Evolutionary conservation across 371 early-diverging fungal genomes (phyloP).

Genomic region (Mortierella sp.): DNA sequence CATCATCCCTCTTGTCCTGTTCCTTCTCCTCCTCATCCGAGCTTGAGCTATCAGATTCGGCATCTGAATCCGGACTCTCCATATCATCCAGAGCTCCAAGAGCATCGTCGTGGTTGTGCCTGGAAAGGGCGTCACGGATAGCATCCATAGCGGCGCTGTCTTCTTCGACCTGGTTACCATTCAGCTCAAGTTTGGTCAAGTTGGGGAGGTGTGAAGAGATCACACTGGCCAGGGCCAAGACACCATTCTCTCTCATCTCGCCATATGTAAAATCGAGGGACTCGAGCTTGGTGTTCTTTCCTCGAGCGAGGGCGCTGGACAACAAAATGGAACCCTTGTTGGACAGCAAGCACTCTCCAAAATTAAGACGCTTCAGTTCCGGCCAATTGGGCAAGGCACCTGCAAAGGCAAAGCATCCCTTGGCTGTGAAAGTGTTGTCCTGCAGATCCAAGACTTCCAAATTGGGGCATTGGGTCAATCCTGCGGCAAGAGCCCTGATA

Average conservation of each 20-base stretch:
- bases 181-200: constrained; percentile 81
- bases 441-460: constrained; percentile 90
- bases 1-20: constrained; percentile 55
- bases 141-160: constrained; percentile 74
- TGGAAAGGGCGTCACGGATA: constrained; percentile 76
- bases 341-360: constrained; percentile 92
- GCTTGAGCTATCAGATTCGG: constrained; percentile 81
- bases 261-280: constrained; percentile 85
- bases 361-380: constrained; percentile 79
- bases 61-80: constrained; percentile 85
- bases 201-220: constrained; percentile 68
- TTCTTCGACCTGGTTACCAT: constrained; percentile 93
- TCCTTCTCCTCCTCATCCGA: constrained; percentile 75
- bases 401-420: constrained; percentile 86
- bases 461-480: constrained; percentile 73
- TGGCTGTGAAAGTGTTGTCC: constrained; percentile 94
- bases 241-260: constrained; percentile 85
- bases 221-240: constrained; percentile 71
- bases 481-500: constrained; percentile 76
- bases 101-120: constrained; percentile 78
- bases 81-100: constrained; percentile 95
- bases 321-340: constrained; percentile 76
- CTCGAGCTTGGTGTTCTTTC: constrained; percentile 67
- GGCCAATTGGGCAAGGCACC: constrained; percentile 81
- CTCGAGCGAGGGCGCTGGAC: constrained; percentile 69